A percentile compares a stretch with the other conserved stretches of the same genome.
phyloP scores from a whole-genome alignment of 2,329 filamentous ascomycete species.

The Sarocladium strictum region DNA sequence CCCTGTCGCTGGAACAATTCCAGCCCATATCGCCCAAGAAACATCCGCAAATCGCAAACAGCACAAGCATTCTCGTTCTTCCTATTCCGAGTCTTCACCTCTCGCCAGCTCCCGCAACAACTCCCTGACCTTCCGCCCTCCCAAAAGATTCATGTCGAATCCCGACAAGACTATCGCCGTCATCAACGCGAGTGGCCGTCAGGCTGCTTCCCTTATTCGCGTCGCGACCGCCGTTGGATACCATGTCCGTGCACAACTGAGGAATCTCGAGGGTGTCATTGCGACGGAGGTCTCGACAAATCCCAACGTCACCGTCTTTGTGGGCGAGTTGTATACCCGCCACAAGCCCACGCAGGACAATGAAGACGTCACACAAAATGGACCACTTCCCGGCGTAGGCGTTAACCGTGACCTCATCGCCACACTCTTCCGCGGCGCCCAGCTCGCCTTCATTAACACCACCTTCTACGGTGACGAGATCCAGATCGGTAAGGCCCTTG shows the following conservation, averaged over 20 bases:
- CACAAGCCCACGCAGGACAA: constrained; percentile 44
- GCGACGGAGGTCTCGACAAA: constrained; percentile 78
- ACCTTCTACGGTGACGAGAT: constrained; percentile 95
- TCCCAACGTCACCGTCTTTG: constrained; percentile 65
- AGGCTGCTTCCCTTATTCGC: constrained; percentile 91
- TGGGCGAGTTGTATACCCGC: constrained; percentile 58
- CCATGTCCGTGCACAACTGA: constrained; percentile 84
- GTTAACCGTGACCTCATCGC: constrained; percentile 69
- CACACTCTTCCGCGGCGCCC: constrained; percentile 74
- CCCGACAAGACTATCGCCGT: constrained; percentile 80
- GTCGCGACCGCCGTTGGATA: constrained; percentile 92
- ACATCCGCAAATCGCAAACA: constrained; percentile 34
- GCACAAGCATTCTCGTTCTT: constrained; percentile 57
- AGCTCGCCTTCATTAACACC: constrained; percentile 95
- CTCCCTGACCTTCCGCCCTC: constrained; percentile 53
- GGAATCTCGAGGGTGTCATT: constrained; percentile 80
- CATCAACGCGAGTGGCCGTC: constrained; percentile 92
- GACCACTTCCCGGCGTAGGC: constrained; percentile 54
- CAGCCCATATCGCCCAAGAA: constrained; percentile 29
- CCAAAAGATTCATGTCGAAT: constrained; percentile 52
- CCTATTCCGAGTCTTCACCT: constrained; percentile 55
- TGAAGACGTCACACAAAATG: constrained; percentile 63
- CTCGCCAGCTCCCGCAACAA: constrained; percentile 50
- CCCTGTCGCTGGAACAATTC: constrained; percentile 30
- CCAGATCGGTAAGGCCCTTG: constrained; percentile 79